Evolutionary conservation across 306 rosid genomes (phyloP), one percentile per base, ranked within the genome.

Genomic region (Ceratonia siliqua): DNA sequence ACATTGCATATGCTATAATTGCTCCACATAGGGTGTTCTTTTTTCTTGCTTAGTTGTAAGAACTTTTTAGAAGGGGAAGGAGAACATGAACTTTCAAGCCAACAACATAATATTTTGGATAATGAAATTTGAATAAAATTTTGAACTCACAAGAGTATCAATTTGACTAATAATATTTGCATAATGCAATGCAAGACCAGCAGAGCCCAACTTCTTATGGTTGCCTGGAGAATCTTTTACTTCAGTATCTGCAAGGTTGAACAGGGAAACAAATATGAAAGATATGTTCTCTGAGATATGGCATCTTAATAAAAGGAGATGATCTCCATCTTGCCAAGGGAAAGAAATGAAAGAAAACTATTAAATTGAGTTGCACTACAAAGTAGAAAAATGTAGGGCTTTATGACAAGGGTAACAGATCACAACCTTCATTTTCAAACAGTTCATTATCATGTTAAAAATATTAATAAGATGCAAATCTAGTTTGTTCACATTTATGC

Each of bases 151-250:
- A 73, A 94, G 88, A 72, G 96, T 87, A 76, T 94, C 99, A 49
- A 94, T 86, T 87, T 94, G 99, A 38, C 92, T 77, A 82, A 94
- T 86, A 79, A 94, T 89, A 75, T 87, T 90, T 62, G 99, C 99
- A 74, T 90, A 94, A 83, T 94, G 99, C 91, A 94, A 85, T 42
- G 98, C 97, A 53, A 95, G 99, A 85, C 99, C 99, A 54, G 98
- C 93, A 66, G 92, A 84, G 39, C 99, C 99, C 83, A 94, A 76
- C 84, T 81, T 92, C 73, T 87, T 85, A 35, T 84, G 82, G 81
- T 81, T 85, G 66, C 65, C 84, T 21, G 81, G 93, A 75, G 87
- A 85, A 64, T 88, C 89, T 71, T 87, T 82, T 28, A 32, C 81
- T 24, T 80, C 93, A 36, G 80, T 82, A 72, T 90, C 99, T 92